Percentiles rank a stretch among this genome's conserved stretches.
phyloP scores from a whole-genome alignment of 2,329 filamentous ascomycete genomes.

The Didymella segeticola region DNA sequence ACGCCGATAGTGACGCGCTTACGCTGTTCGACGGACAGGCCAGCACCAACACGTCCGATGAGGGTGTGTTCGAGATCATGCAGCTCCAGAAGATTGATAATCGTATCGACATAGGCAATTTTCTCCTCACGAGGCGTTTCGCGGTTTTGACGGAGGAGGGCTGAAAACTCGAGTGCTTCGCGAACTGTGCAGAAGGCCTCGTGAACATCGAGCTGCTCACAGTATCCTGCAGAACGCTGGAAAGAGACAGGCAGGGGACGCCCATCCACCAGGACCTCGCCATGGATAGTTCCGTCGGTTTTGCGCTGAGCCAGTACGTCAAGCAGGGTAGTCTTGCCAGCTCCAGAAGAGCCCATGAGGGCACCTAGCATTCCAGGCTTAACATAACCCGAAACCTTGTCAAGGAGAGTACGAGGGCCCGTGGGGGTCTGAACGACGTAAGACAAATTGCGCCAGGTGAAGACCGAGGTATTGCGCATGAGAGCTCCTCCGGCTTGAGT shows the following conservation, averaged over 20 bases:
- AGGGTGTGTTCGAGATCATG: slow-evolving; percentile 36
- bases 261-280: slow-evolving; percentile 40
- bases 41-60: slow-evolving; percentile 33
- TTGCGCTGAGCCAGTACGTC: slow-evolving; percentile 41
- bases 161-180: slow-evolving; percentile 41
- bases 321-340: slow-evolving; percentile 45
- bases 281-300: slow-evolving; percentile 37
- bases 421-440: slow-evolving; percentile 62
- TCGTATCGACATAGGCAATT: slow-evolving; percentile 35
- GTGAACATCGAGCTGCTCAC: slow-evolving; percentile 43
- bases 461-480: slow-evolving; percentile 69
- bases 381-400: slow-evolving; percentile 61
- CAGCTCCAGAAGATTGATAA: slow-evolving; percentile 36
- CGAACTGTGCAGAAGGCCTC: slow-evolving; percentile 36
- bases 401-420: slow-evolving; percentile 54
- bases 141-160: slow-evolving; percentile 37
- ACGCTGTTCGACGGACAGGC: slow-evolving; percentile 57
- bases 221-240: slow-evolving; percentile 44
- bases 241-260: slow-evolving; percentile 34
- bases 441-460: slow-evolving; percentile 67
- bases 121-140: slow-evolving; percentile 31
- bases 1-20: slow-evolving; percentile 61
- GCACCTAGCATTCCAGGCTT: slow-evolving; percentile 58
- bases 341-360: slow-evolving; percentile 40
- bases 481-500: slow-evolving; percentile 51